phyloP scores from a whole-genome alignment of 169 alveolate species.

The Perkinsus chesapeaki region DNA sequence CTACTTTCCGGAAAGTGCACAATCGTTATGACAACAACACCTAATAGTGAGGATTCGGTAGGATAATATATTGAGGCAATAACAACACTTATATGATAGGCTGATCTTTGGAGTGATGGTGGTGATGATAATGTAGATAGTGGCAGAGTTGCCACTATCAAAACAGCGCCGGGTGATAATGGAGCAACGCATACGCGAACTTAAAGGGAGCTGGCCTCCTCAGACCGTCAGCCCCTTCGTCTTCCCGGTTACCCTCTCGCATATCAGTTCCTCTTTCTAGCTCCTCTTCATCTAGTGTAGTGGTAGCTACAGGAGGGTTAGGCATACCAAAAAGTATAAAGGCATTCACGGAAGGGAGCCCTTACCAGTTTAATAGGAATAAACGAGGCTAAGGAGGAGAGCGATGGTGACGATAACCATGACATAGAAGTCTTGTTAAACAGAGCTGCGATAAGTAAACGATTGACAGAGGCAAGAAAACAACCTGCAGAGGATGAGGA shows the following conservation, averaged over 20 bases:
- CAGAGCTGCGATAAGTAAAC: not conserved
- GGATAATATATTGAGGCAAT: no score
- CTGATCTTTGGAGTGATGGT: not conserved
- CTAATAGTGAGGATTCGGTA: no score
- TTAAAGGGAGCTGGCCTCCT: not conserved
- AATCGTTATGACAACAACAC: no score
- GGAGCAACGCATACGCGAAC: not conserved
- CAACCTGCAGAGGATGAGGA: not conserved
- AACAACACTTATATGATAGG: no score
- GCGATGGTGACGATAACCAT: not conserved
- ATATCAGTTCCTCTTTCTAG: not conserved
- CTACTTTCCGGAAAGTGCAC: no score
- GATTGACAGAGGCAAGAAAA: not conserved
- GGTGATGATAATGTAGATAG: not conserved
- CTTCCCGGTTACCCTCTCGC: not conserved
- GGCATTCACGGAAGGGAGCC: not conserved
- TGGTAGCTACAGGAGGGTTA: not conserved
- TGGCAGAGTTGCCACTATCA: not conserved
- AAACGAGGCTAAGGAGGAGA: no score
- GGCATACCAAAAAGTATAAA: not conserved
- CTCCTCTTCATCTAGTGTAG: not conserved
- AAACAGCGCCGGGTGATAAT: no score
- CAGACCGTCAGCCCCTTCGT: not conserved
- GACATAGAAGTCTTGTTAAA: not conserved
- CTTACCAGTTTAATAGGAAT: no score